Conservation (phyloP, 805 yeast species). For the Starmerella apis region DNA sequence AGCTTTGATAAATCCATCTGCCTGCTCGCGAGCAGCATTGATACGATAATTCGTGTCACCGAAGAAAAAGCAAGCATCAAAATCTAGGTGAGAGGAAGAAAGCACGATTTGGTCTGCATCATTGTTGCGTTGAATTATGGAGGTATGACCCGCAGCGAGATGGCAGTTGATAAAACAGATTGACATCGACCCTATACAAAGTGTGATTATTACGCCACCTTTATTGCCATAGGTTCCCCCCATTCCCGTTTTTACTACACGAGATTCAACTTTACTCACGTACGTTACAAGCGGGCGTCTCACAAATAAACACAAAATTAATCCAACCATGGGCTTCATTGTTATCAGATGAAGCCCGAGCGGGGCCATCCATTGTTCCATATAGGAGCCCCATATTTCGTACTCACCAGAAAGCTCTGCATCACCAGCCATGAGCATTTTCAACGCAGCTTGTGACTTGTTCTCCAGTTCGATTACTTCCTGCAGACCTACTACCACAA, state of each 20-base stretch:
- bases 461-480: conserved; percentile 83
- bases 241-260: conserved; percentile 80
- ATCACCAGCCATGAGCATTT: conserved; percentile 38
- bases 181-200: conserved; percentile 53
- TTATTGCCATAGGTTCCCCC: conserved; percentile 75
- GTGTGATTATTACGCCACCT: conserved; percentile 68
- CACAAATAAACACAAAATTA: conserved; percentile 59
- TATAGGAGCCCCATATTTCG: conserved; percentile 30
- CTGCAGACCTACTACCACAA: conserved; percentile 75
- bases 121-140: conserved; percentile 71
- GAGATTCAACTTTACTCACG: conserved; percentile 55
- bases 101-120: conserved; percentile 67
- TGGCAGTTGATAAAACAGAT: conserved; percentile 78
- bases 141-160: conserved; percentile 83
- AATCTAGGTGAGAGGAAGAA: conserved; percentile 46
- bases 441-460: conserved; percentile 64
- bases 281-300: conserved; percentile 42
- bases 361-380: conserved; percentile 26
- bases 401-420: conserved; percentile 30
- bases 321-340: conserved; percentile 79
- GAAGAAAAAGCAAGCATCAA: conserved; percentile 76
- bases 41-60: conserved; percentile 92
- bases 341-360: conserved; percentile 45
- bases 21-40: conserved; percentile 57
- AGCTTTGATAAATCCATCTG: conserved; percentile 44